These are phyloP conservation scores for Spergularia bocconei DNA, from an alignment of 148 eudicot genomes.

Conservation along the genomic window DNA sequence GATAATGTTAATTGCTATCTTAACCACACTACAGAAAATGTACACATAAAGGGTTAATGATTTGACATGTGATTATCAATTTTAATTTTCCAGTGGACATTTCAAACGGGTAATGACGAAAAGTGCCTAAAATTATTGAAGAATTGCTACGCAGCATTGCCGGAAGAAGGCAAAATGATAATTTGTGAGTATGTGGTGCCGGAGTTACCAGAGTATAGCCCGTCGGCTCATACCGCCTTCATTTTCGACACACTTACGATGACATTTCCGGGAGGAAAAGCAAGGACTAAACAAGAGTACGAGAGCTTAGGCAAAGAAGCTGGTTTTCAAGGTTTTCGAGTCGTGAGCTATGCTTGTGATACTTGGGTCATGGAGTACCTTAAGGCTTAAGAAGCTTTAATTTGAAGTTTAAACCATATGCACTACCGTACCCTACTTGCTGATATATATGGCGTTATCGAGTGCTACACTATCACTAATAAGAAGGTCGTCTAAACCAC, in stretches of 20 bases:
- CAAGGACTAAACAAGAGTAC: constrained; percentile 35
- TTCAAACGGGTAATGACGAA: constrained; percentile 35
- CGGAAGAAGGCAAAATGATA: constrained; percentile 34
- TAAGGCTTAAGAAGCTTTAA: constrained; percentile 3
- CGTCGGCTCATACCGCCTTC: constrained; percentile 14
- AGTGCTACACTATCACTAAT: too few species aligned
- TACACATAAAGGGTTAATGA: too few species aligned
- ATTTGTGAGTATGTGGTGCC: constrained; percentile 31
- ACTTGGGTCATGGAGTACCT: constrained; percentile 32
- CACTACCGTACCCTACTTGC: too few species aligned
- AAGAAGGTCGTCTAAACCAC: too few species aligned
- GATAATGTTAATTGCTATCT: too few species aligned
- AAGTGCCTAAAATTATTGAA: constrained; percentile 33
- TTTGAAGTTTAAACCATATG: too few species aligned
- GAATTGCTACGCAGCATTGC: constrained; percentile 38
- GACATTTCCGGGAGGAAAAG: constrained; percentile 30
- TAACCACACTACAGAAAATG: too few species aligned
- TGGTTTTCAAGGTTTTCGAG: constrained; percentile 22
- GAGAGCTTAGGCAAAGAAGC: constrained; percentile 34
- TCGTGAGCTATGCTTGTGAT: constrained; percentile 18
- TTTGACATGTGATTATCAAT: too few species aligned
- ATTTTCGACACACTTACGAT: constrained; percentile 26
- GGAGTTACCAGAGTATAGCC: constrained; percentile 15
- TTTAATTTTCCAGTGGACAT: constrained; percentile 23
- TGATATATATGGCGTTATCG: too few species aligned